Evolutionary conservation across 75 land plant genomes (phyloP).

Genomic region (Pinus albicaulis): DNA sequence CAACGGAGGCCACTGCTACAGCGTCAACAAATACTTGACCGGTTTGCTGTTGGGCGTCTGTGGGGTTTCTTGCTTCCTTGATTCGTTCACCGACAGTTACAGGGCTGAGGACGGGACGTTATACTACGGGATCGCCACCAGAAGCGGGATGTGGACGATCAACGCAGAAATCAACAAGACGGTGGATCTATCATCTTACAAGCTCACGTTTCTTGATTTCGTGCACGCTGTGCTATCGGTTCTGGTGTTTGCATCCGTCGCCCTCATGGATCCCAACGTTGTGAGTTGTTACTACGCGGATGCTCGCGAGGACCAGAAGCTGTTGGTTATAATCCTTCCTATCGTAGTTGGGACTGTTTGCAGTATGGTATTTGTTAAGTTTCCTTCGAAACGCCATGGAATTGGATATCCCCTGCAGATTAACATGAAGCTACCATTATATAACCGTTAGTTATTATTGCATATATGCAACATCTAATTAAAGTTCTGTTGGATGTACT

Average conservation of each 20-base stretch:
- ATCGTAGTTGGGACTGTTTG: conserved; percentile 38
- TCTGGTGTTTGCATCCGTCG: conserved; percentile 3
- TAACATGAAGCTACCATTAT: not conserved
- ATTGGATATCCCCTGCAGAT: conserved; percentile 41
- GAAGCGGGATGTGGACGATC: conserved; percentile 4
- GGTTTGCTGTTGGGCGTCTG: not conserved
- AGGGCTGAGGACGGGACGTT: conserved; percentile 8
- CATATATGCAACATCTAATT: too few relatives aligned
- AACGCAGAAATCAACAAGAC: not conserved
- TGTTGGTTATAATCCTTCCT: conserved; percentile 37
- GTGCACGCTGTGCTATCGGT: conserved; percentile 18
- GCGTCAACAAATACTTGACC: conserved; percentile 13
- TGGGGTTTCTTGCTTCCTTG: conserved; percentile 10
- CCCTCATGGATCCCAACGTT: conserved; percentile 6
- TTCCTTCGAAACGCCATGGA: conserved; percentile 64
- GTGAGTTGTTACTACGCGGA: conserved; percentile 44
- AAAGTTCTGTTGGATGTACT: too few relatives aligned
- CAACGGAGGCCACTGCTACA: conserved; percentile 11
- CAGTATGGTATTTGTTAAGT: conserved; percentile 31
- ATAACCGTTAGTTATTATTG: not conserved
- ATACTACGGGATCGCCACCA: conserved; percentile 29
- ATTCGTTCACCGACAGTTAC: conserved; percentile 25
- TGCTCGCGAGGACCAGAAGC: conserved; percentile 15
- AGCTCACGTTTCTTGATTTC: conserved; percentile 12
- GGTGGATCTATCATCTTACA: conserved; percentile 9